Base-by-base conservation (phyloP, 768 basidiomycete species). In the Clathrus columnatus region DNA sequence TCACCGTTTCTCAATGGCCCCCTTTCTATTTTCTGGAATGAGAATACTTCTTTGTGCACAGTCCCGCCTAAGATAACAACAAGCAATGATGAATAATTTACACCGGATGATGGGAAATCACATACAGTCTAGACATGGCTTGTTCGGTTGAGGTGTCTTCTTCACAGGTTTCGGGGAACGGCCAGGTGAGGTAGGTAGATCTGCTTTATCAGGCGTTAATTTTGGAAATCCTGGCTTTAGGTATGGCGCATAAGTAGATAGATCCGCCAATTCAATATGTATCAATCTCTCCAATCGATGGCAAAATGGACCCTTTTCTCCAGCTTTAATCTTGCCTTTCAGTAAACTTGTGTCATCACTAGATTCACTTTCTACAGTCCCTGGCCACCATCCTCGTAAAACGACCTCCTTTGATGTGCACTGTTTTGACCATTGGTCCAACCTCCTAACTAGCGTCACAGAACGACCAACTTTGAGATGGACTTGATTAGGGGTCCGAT, bases 401-500 rank as follows among this genome's bases (percentile, higher is more conserved):
- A 88, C 77, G 50, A 84, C 85, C 60, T 83, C 78, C 65, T 85
- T 87, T 7, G 86, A 87, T 4, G 79, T 79, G 57, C 90, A 92
- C 61, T 88, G 86, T 61, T 85, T 90, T 20, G 75, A 75, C 90
- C 90, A 91, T 61, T 92, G 77, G 63, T 84, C 81, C 46, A 90
- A 74, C 27, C 90, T 75, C 61, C 83, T 84, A 27, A 74, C 77
- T 21, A 90, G 75, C 64, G 89, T 89, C 30, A 79, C 77, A 1
- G 90, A 75, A 29, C 89, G 79, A 16, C 90, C 91, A 23, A 91
- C 85, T 73, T 92, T 91, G 60, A 90, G 73, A 61, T 82, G 79
- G 58, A 87, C 70, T 7, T 73, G 67, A 29, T 72, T 66, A 1
- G 67, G 67, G 7, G 66, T 61, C 21, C 62, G 57, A n/a, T 65